Evolutionary conservation across 2,329 filamentous ascomycete species (phyloP), one percentile per base, ranked within the genome.

Genomic region (Corynespora cassiicola): DNA sequence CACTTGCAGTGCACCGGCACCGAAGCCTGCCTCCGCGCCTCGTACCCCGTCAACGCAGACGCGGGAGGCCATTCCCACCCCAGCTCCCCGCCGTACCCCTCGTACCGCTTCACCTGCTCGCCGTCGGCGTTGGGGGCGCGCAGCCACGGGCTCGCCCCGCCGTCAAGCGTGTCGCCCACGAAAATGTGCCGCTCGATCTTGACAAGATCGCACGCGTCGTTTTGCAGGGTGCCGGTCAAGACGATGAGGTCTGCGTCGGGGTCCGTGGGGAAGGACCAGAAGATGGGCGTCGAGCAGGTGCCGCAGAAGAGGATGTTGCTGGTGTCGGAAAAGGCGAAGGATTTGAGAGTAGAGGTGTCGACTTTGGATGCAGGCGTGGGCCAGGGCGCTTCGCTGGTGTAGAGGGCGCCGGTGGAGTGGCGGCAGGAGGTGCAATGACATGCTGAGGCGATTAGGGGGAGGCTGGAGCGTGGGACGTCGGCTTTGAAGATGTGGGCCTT

Each of bases 371-470:
- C 43, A 28, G 58, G 50, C 24, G 64, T 63, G 4, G 66, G 70
- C 75, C 75, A 78, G 2, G 37, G 20, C 1, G 58, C 35, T n/a
- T 56, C 55, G 15, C 53, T 56, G 14, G 57, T 64, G 56, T 75
- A 74, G 15, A 77, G 56, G 5, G 56, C 68, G 15, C 77, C 76
- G 0, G 71, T 74, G 3, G 61, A 22, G 37, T 72, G 75, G 2
- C 76, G 70, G 51, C 77, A 80, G 3, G 75, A 78, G 12, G 58
- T 60, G 62, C 77, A 80, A 59, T 80, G 76, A 50, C 77, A 80
- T 38, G 61, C 63, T 5, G 56, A 54, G 0, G 63, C 72, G 25
- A 58, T 40, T 0, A 80, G 60, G 6, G 76, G 76, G 2, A 78
- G 64, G 0, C 53, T 45, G 2, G 68, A 63, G 11, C 33, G 40